These are phyloP conservation scores for Cucurbita moschata DNA, from an alignment of 306 rosid genomes.

Conservation along the genomic window DNA sequence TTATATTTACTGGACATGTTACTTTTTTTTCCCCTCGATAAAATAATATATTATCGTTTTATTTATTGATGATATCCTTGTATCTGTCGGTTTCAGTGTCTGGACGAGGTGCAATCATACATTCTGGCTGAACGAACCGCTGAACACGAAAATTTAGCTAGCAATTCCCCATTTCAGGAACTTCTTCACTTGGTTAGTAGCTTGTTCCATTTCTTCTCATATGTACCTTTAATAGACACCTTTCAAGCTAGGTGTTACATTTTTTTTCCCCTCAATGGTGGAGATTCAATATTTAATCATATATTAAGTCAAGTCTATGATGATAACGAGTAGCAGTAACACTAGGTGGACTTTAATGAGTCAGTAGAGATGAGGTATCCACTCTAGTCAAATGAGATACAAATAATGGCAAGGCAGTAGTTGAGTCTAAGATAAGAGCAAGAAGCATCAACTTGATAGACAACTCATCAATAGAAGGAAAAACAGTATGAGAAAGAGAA, in stretches of 20 bases:
- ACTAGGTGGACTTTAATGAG: too few relatives aligned
- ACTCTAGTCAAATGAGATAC: too few relatives aligned
- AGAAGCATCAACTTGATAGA: too few relatives aligned
- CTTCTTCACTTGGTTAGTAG: slow-evolving; percentile 53
- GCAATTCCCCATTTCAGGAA: slow-evolving; percentile 36
- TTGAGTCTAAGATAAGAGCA: too few relatives aligned
- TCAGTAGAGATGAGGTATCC: too few relatives aligned
- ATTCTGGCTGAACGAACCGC: slow-evolving; percentile 53
- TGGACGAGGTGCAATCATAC: slow-evolving; percentile 85
- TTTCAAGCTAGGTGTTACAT: background rate
- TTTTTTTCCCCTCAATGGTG: background rate
- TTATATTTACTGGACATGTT: background rate
- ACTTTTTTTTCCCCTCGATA: background rate
- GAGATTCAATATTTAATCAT: background rate
- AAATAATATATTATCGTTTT: background rate
- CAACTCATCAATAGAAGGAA: too few relatives aligned
- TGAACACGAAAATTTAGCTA: slow-evolving; percentile 29
- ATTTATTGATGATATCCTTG: slow-evolving; percentile 6
- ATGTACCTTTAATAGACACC: background rate
- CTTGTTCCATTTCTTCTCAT: background rate
- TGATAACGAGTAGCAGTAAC: background rate
- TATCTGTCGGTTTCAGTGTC: slow-evolving; percentile 34
- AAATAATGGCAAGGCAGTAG: too few relatives aligned
- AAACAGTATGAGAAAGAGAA: too few relatives aligned
- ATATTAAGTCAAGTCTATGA: background rate